phyloP scores from a whole-genome alignment of 805 yeast genomes.

The Ogataea minuta region DNA sequence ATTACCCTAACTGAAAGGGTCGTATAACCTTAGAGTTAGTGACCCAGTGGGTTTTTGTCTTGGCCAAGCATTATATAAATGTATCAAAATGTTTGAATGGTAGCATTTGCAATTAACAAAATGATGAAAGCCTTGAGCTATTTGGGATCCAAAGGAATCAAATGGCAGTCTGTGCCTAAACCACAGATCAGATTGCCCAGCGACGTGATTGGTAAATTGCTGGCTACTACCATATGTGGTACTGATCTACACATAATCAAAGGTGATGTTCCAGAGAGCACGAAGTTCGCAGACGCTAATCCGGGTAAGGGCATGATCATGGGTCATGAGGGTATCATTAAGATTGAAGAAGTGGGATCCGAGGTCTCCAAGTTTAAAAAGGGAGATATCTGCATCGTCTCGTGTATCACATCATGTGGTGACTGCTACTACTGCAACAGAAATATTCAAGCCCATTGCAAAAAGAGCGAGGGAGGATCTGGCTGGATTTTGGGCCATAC shows the following conservation, averaged over 20 bases:
- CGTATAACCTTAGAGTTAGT: too few species aligned
- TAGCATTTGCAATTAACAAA: slow-evolving; percentile 5
- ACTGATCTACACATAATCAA: slow-evolving; percentile 61
- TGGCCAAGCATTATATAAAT: too few species aligned
- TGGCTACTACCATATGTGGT: slow-evolving; percentile 63
- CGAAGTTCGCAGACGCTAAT: slow-evolving; percentile 31
- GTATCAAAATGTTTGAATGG: too few species aligned
- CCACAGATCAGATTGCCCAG: slow-evolving; percentile 47
- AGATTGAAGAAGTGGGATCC: slow-evolving; percentile 48
- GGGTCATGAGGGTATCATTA: slow-evolving; percentile 66
- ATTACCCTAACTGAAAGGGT: too few species aligned
- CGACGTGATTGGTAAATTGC: slow-evolving; percentile 56
- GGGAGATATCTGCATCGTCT: slow-evolving; percentile 61
- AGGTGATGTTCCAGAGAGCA: slow-evolving; percentile 56
- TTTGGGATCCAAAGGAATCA: slow-evolving; percentile 41
- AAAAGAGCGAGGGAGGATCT: slow-evolving; percentile 38
- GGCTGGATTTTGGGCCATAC: slow-evolving; percentile 54
- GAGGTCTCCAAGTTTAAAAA: slow-evolving; percentile 46
- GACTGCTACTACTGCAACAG: slow-evolving; percentile 54
- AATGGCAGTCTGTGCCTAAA: slow-evolving; percentile 37
- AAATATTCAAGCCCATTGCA: slow-evolving; percentile 60
- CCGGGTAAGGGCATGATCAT: slow-evolving; percentile 34
- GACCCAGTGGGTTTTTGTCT: too few species aligned
- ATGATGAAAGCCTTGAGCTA: slow-evolving; percentile 49
- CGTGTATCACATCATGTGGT: slow-evolving; percentile 65